Evolutionary conservation across 2,329 filamentous ascomycete genomes (phyloP), one percentile per base, ranked within the genome.

Genomic region (Trichoderma hamatum): DNA sequence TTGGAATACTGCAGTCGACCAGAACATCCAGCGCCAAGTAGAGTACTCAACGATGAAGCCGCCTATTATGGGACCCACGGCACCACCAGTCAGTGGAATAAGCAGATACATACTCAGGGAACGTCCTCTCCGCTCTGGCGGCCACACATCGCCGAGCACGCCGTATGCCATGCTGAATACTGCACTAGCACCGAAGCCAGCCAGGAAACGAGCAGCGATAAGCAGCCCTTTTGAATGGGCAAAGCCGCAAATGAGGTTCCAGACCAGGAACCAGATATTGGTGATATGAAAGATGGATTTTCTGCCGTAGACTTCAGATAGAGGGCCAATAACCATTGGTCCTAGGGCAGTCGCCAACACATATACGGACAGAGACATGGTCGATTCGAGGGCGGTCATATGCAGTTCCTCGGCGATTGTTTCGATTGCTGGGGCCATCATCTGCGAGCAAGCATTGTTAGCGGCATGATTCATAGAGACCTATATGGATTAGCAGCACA

Each of bases 291-390:
- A 74, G 11, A 86, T 74, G 0, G 71, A 71, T 60, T 79, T 74
- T 0, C 85, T 75, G 0, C 84, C 85, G 63, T 82, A 86, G 0
- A 85, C 76, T 70, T 87, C 85, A 0, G 84, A 84, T 5, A 84
- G 68, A 0, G 82, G 82, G 0, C 80, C 82, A 3, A 83, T 78
- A 5, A 84, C 34, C 1, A 84, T 75, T 0, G 83, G 82, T 0
- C 82, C 83, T 58, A 84, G 80, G 0, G 81, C 82, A 1, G 78
- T 81, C 0, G 82, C 81, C 0, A 82, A 75, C 0, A 83, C 72
- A 68, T 82, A 84, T 3, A 83, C 81, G 2, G 81, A 84, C 24
- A 84, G 70, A 0, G 81, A 74, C 75, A 89, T 80, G 51, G 82
- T 49, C n/a, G 46, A 21, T 49, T 49, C 46, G 9, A 24, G 21